phyloP scores from a whole-genome alignment of 192 early-diverging fungal genomes.

The Backusella luteola region DNA sequence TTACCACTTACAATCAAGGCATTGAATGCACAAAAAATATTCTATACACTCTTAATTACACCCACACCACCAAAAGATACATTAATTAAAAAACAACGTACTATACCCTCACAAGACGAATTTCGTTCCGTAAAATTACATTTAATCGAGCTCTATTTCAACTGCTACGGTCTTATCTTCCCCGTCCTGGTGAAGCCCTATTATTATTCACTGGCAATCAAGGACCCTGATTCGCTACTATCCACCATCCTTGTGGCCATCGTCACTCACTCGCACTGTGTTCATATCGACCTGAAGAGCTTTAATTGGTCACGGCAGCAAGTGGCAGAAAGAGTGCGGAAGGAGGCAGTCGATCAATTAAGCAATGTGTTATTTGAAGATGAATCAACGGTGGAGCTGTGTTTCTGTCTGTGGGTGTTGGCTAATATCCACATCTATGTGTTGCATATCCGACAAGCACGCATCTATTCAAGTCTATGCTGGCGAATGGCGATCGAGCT shows the following conservation, averaged over 20 bases:
- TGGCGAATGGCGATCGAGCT: constrained; percentile 26
- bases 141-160: not conserved
- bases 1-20: not conserved
- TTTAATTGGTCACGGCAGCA: not conserved
- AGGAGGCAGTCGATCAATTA: not conserved
- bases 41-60: not conserved
- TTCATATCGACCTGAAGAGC: not conserved
- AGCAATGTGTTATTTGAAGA: constrained; percentile 16
- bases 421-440: not conserved
- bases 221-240: constrained; percentile 11
- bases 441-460: constrained; percentile 13
- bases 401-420: not conserved
- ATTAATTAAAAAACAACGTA: not conserved
- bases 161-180: not conserved
- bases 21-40: not conserved
- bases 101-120: not conserved
- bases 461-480: not conserved
- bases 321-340: not conserved
- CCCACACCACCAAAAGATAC: not conserved
- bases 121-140: not conserved
- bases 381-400: constrained; percentile 8
- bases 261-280: constrained; percentile 3
- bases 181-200: not conserved
- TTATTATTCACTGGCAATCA: not conserved
- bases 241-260: not conserved